Conservation (phyloP, 2,329 filamentous ascomycete species). For the Colletotrichum higginsianum region DNA sequence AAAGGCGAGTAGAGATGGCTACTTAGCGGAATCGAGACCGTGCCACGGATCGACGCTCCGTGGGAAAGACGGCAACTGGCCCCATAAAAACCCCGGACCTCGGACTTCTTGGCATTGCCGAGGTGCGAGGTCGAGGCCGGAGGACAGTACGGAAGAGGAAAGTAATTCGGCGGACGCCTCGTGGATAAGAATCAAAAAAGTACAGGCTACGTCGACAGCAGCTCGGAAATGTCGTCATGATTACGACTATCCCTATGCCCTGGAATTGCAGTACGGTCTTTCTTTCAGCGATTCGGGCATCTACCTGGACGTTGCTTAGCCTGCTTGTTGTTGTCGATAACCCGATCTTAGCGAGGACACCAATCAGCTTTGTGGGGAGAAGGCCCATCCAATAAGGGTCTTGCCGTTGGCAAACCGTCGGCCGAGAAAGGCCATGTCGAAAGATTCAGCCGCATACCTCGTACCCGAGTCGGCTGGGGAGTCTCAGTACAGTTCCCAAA, state of each 20-base stretch:
- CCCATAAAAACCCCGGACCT: conserved; percentile 34
- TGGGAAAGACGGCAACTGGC: not conserved
- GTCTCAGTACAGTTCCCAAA: not conserved
- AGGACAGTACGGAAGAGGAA: not conserved
- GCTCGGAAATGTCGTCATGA: not conserved
- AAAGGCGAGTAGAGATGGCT: not conserved
- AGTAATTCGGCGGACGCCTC: conserved; percentile 4
- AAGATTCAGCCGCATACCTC: not conserved
- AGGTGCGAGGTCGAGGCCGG: conserved; percentile 16
- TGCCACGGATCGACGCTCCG: conserved; percentile 1
- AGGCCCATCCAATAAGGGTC: not conserved
- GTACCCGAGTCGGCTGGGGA: not conserved
- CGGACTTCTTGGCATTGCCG: conserved; percentile 43
- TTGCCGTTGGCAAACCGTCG: not conserved
- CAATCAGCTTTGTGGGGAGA: not conserved
- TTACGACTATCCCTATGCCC: not conserved
- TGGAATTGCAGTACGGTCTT: not conserved
- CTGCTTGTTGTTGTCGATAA: not conserved
- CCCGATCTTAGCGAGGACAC: not conserved
- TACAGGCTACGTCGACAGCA: not conserved
- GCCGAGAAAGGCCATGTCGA: conserved; percentile 8
- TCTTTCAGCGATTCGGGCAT: not conserved
- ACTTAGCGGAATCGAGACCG: not conserved
- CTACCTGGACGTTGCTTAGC: not conserved
- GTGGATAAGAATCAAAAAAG: not conserved